Evolutionary conservation across 176 grass and related monocot genomes (phyloP), one percentile per base, ranked within the genome.

Genomic region (Cymbopogon citratus): DNA sequence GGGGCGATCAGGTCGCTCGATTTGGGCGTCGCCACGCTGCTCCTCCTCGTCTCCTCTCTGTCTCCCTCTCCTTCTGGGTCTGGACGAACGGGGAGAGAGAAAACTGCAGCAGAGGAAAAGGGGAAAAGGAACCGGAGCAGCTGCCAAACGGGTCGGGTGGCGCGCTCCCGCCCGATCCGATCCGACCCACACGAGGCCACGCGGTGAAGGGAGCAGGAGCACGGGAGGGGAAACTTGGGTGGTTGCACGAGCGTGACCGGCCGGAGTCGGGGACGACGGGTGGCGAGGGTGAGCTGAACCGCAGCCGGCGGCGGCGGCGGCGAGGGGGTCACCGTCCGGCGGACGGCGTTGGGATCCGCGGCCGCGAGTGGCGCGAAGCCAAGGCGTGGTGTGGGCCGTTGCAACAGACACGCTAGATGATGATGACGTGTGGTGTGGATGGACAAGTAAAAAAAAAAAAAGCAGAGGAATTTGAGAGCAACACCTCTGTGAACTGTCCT

Each of bases 11-110:
- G 80, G 51, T 72, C 25, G 77, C 60, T 43, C 54, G 72, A 89
- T 80, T 85, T 75, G 87, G 76, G 78, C 65, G 81, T 76, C 46
- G 83, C 82, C 65, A 86, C 83, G 87, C 39, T 74, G 46, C 46
- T 49, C 6, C 48, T 71, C 18, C 48, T 71, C 48, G 19, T 66
- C 12, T 11, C 11, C 46, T 23, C 60, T 67, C 33, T 45, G 13
- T 45, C 25, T 60, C 45, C 19, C 12, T 14, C 68, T 45, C 13
- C 57, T 57, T 80, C 57, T 61, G 57, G 54, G 18, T 73, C 63
- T 61, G 43, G 15, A 19, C 1, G 26, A 74, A 68, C 63, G 76
- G 76, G 48, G 46, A 7, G 23, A 57, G 76, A 60, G 44, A 76
- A 38, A 74, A 66, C n/a, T n/a, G n/a, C 46, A 66, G 77, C 31